A percentile compares a stretch with the other conserved stretches of the same genome.
Evolutionary conservation across 768 basidiomycete genomes (phyloP).

Genomic region (Suillus spraguei): DNA sequence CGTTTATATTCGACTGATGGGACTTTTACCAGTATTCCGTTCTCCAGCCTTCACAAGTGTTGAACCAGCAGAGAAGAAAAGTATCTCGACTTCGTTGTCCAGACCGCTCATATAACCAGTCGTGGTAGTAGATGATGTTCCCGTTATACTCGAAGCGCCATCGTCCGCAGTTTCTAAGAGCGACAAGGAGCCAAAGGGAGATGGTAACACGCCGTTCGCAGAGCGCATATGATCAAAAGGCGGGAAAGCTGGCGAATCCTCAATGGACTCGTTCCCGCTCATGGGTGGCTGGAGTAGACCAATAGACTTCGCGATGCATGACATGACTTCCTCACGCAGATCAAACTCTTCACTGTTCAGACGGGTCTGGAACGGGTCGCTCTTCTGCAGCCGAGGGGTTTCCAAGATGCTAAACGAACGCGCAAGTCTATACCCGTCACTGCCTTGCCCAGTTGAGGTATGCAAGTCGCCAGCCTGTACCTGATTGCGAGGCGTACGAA

Average conservation of each 20-base stretch:
- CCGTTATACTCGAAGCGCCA: slow-evolving; percentile 62
- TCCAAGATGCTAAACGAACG: slow-evolving; percentile 54
- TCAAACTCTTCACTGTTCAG: slow-evolving; percentile 77
- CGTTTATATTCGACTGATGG: slow-evolving; percentile 12
- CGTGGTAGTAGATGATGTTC: slow-evolving; percentile 52
- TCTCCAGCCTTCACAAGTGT: slow-evolving; percentile 90
- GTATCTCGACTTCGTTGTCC: slow-evolving; percentile 95
- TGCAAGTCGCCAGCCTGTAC: slow-evolving; percentile 81
- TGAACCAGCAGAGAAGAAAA: slow-evolving; percentile 88
- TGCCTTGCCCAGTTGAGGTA: slow-evolving; percentile 52
- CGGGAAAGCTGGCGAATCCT: slow-evolving; percentile 64
- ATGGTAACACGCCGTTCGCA: slow-evolving; percentile 45
- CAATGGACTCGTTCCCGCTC: slow-evolving; percentile 64
- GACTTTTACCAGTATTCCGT: slow-evolving; percentile 68
- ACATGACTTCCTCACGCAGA: slow-evolving; percentile 96
- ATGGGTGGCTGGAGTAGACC: slow-evolving; percentile 88
- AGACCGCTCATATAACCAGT: slow-evolving; percentile 74
- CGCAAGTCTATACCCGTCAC: slow-evolving; percentile 47
- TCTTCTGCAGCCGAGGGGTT: slow-evolving; percentile 46
- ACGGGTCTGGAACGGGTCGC: slow-evolving; percentile 23
- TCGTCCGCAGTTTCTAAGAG: slow-evolving; percentile 75
- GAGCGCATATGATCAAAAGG: slow-evolving; percentile 45
- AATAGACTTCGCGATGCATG: slow-evolving; percentile 96
- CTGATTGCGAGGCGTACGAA: slow-evolving; percentile 49
- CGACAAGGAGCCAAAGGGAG: slow-evolving; percentile 76